A percentile compares a stretch with the other conserved stretches of the same genome.
These are phyloP conservation scores for Neonectria sp. DNA, from an alignment of 2,329 filamentous ascomycete genomes.

Conservation along the genomic window DNA sequence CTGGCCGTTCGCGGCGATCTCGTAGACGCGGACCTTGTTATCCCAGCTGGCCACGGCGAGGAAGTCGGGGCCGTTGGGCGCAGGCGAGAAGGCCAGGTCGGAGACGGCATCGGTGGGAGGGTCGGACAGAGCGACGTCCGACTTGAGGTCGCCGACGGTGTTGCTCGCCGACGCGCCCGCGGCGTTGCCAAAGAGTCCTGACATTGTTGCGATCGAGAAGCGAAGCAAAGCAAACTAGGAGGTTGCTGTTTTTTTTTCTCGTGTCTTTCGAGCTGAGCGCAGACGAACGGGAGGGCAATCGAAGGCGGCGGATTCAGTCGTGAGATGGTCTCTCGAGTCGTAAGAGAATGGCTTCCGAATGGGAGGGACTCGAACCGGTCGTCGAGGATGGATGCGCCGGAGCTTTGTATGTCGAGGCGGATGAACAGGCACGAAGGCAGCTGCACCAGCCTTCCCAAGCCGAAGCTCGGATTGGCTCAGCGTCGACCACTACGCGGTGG, in stretches of 20 bases:
- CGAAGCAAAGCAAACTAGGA: constrained; percentile 16
- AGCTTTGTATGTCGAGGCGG: constrained; percentile 41
- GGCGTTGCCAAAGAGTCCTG: constrained; percentile 72
- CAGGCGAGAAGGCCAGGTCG: constrained; percentile 86
- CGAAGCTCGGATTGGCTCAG: constrained; percentile 47
- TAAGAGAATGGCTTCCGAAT: not conserved
- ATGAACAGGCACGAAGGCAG: constrained; percentile 50
- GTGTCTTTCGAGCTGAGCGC: constrained; percentile 11
- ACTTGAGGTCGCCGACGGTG: constrained; percentile 90
- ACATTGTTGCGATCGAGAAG: constrained; percentile 61
- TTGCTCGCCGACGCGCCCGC: constrained; percentile 71
- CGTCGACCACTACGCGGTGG: constrained; percentile 19
- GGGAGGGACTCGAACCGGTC: not conserved
- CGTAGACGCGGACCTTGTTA: constrained; percentile 97
- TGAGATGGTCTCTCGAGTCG: constrained; percentile 1
- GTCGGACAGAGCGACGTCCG: constrained; percentile 84
- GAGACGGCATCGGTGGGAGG: constrained; percentile 93
- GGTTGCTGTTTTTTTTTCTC: constrained; percentile 17
- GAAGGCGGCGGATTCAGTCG: not conserved
- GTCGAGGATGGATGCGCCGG: constrained; percentile 33
- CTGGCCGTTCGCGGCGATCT: constrained; percentile 83
- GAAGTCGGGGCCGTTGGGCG: constrained; percentile 73
- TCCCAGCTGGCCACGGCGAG: constrained; percentile 96
- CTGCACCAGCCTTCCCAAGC: constrained; percentile 46
- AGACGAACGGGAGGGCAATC: not conserved